phyloP scores from a whole-genome alignment of 169 alveolate genomes.

The Plasmodium gaboni region DNA sequence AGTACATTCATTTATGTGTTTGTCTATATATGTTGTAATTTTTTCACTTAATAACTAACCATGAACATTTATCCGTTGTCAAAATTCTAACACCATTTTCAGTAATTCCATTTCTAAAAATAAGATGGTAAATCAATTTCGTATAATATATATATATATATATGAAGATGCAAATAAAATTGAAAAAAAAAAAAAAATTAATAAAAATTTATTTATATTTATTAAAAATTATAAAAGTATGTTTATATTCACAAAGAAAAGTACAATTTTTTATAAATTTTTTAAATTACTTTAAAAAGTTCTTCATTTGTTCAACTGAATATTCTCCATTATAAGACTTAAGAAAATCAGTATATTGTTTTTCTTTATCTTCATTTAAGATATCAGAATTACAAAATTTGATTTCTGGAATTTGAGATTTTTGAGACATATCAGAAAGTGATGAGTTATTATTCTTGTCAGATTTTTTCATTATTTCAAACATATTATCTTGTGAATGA shows the following conservation, averaged over 20 bases:
- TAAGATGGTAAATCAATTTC: background rate
- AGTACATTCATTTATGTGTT: conserved; percentile 1
- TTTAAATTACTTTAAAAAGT: conserved; percentile 54
- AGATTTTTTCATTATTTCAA: conserved; percentile 1
- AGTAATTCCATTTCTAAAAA: conserved; percentile 80
- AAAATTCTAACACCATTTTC: conserved; percentile 82
- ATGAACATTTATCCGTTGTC: conserved; percentile 79
- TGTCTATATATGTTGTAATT: background rate
- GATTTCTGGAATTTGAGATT: background rate
- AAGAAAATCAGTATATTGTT: conserved; percentile 19
- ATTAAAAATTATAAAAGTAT: background rate
- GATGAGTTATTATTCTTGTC: background rate
- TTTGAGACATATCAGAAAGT: background rate
- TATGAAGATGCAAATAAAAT: background rate
- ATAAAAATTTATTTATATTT: background rate
- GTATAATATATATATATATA: background rate
- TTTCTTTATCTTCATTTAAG: conserved; percentile 22
- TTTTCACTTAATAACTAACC: conserved; percentile 65
- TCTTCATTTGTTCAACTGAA: conserved; percentile 56
- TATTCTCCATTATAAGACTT: conserved; percentile 38
- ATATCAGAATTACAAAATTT: conserved; percentile 2
- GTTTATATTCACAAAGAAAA: background rate
- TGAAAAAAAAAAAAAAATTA: background rate
- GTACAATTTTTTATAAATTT: background rate
- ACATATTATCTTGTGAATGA: conserved; percentile 1